Conservation (phyloP, 1,139 yeast species). For the Saccharomyces hybrid region DNA sequence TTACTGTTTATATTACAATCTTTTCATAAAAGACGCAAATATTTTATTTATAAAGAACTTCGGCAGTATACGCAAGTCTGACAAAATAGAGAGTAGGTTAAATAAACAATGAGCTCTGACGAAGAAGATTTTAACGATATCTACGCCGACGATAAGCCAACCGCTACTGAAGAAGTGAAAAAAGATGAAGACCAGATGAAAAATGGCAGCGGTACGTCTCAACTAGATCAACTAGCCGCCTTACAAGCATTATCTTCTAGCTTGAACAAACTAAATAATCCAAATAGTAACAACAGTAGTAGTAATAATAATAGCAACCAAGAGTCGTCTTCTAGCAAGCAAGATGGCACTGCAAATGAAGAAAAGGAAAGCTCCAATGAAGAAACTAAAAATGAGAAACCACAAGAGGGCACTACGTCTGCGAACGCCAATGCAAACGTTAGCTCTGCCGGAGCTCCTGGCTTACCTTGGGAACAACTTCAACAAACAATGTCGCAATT, state of each 20-base stretch:
- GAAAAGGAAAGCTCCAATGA: conserved; percentile 1
- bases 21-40: conserved; percentile 1
- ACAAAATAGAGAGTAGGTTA: background rate
- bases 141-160: conserved; percentile 39
- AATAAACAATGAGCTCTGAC: conserved; percentile 41
- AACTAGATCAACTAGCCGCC: conserved; percentile 9
- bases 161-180: conserved; percentile 11
- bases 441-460: conserved; percentile 24
- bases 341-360: conserved; percentile 6
- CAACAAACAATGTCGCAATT: conserved; percentile 34
- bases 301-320: conserved; percentile 8
- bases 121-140: conserved; percentile 86
- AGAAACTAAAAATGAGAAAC: background rate
- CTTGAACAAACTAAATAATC: conserved; percentile 31
- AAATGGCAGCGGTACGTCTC: conserved; percentile 6
- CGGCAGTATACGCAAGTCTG: background rate
- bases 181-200: conserved; percentile 8
- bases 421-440: conserved; percentile 9
- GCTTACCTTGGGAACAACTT: conserved; percentile 29
- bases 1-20: conserved; percentile 1
- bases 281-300: conserved; percentile 21
- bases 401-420: background rate
- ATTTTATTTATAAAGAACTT: background rate
- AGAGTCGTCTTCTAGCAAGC: conserved; percentile 1
- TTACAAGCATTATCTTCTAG: conserved; percentile 19